Evolutionary conservation across 495 filamentous ascomycete genomes (phyloP), one percentile per base, ranked within the genome.

Genomic region (Aspergillus incahuasiensis): DNA sequence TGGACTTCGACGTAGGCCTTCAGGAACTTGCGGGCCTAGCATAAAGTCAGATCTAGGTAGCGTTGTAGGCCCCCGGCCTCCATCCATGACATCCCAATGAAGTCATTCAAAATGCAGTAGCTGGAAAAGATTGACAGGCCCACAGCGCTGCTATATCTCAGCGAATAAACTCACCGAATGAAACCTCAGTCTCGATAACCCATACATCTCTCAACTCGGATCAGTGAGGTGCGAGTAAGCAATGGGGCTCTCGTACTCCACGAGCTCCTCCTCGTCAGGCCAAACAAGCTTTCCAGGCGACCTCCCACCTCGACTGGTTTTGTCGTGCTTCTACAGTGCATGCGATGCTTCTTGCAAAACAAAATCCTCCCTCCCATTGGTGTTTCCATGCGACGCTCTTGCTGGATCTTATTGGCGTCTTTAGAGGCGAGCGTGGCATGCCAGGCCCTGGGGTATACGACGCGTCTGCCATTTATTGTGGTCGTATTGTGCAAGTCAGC

Each of bases 401-500:
- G 38, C 16, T 16, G 8, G 15, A 52, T 2, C 35, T 52, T 19
- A 43, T 52, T 21, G 19, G 13, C 30, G 18, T 3, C n/a, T 38
- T 52, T 52, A 21, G 43, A 52, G 35, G 38, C 38, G 38, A 52
- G 28, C 20, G 38, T 52, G 2, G 35, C 19, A 52, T 52, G 49
- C 49, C 49, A 52, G 16, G 20, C 49, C 43, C 28, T 15, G 16
- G 49, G 38, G 30, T 52, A 35, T 41, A 28, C 20, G 38, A 52
- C 21, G 30, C 43, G 38, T 21, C 21, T 52, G 20, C 38, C 38
- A 11, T 28, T 28, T 3, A 25, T 41, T 20, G 9, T 52, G 38
- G 49, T 52, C 19, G 49, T 52, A 24, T 42, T 52, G 38, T 52
- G 38, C 35, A 52, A 6, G 20, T 52, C 49, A 18, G 49, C 42